Percentiles rank a stretch among this genome's conserved stretches.
Conservation (phyloP, 2,329 filamentous ascomycete genomes). For the Penicillium thymicola region DNA sequence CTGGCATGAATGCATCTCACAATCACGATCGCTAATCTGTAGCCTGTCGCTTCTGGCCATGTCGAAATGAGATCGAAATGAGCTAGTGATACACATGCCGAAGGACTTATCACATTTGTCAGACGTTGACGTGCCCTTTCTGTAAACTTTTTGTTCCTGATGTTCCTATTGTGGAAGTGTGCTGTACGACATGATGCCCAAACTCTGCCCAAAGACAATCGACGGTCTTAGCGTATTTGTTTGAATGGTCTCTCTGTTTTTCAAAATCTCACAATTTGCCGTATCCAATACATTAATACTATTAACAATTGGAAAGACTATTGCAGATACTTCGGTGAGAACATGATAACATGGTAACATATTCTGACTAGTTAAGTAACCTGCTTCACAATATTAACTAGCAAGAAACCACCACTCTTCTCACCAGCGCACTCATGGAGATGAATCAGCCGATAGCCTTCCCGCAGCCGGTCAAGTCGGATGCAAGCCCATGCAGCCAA, state of each 20-base stretch:
- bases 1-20: neutral
- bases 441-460: constrained; percentile 74
- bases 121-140: neutral
- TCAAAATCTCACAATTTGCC: neutral
- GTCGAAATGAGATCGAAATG: neutral
- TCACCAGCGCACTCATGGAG: constrained; percentile 67
- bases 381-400: constrained; percentile 70
- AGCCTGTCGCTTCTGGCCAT: neutral
- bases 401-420: constrained; percentile 63
- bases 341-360: no score
- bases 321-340: neutral
- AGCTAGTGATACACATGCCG: neutral
- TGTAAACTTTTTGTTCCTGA: neutral
- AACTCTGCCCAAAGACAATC: neutral
- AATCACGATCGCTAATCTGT: constrained; percentile 1
- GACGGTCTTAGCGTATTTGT: no score
- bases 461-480: constrained; percentile 72
- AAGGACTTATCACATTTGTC: constrained; percentile 1
- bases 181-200: constrained; percentile 6
- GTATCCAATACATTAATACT: neutral
- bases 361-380: constrained; percentile 14
- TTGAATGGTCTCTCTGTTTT: no score
- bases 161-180: neutral
- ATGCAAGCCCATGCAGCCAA: constrained; percentile 87
- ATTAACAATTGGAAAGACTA: neutral